Base-by-base conservation (phyloP, 495 filamentous ascomycete species). In the Penicillium arizonense region DNA sequence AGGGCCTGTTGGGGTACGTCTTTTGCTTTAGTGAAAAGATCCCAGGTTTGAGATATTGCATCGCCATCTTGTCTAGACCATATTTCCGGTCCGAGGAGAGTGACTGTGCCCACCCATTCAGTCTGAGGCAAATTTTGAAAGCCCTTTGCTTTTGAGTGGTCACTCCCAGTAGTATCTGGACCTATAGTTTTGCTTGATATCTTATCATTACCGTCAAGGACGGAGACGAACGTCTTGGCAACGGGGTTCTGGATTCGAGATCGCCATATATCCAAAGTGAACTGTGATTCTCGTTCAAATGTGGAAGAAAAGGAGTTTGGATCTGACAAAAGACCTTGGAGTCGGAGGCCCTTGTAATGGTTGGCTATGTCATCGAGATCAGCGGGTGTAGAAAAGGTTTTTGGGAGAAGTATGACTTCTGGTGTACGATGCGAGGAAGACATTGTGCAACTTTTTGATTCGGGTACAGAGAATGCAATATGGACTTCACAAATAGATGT, bases 261-360 rank as follows among this genome's bases (percentile, higher is more conserved):
- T 24, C 67, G 57, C 69, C 78, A 81, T 45, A 58, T 57, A 13
- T 72, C 67, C 12, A 74, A 59, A 10, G 57, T 53, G 55, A 76
- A 75, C 16, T 64, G 65, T 50, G 60, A 59, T 55, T 82, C 78
- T 23, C 64, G 57, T 23, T 69, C 72, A 50, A 77, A 79, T 1
- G 67, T 77, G 6, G 78, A 77, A 13, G 72, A 70, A 56, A 81
- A 83, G n/a, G 73, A 67, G 14, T 59, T 44, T 6, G 71, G 69
- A 26, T 67, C 59, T 10, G 55, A 50, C 52, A 58, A 40, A 16
- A 74, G 58, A n/a, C 61, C 57, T 16, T 64, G 50, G 0, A 74
- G 59, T n/a, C 67, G 53, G 3, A 72, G 50, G 3, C 50, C 35
- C 21, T 59, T 69, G 34, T 61, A 68, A 20, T 60, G 56, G 1